A percentile compares a stretch with the other conserved stretches of the same genome.
These are phyloP conservation scores for Kazachstania taianensis DNA, from an alignment of 805 yeast genomes.

Conservation along the genomic window DNA sequence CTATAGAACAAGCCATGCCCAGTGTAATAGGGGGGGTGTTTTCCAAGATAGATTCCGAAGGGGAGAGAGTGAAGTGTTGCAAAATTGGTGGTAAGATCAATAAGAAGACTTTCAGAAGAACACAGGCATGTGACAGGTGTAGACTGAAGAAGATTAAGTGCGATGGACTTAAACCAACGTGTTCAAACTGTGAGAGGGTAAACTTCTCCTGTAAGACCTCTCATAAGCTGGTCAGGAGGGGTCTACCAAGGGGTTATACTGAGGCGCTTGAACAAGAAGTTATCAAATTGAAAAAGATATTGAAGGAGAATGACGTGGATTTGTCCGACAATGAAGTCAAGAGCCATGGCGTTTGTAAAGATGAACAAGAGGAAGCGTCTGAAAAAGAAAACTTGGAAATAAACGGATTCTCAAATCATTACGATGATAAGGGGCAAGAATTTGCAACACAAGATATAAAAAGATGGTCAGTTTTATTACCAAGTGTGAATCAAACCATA, in stretches of 20 bases:
- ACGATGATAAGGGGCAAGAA: no score
- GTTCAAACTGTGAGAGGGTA: constrained; percentile 55
- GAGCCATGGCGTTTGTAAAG: neutral
- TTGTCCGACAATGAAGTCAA: neutral
- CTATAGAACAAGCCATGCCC: no score
- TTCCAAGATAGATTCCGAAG: no score
- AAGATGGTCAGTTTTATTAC: neutral
- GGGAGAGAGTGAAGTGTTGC: no score
- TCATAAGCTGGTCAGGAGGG: constrained; percentile 64
- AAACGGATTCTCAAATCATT: neutral
- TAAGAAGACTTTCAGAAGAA: constrained; percentile 34
- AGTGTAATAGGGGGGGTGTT: no score
- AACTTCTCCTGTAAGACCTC: constrained; percentile 62
- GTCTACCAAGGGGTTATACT: constrained; percentile 75
- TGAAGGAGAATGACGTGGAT: constrained; percentile 5
- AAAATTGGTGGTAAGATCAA: no score
- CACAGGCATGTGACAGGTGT: constrained; percentile 82
- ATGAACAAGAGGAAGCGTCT: neutral
- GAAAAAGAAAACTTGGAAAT: neutral
- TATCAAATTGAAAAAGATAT: constrained; percentile 42
- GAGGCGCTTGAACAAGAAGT: constrained; percentile 59
- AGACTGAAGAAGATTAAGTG: constrained; percentile 34
- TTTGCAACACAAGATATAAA: neutral
- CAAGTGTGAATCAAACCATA: constrained; percentile 12
- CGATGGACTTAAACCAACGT: constrained; percentile 49